phyloP scores from a whole-genome alignment of 768 basidiomycete species.

The Calvatia gigantea region DNA sequence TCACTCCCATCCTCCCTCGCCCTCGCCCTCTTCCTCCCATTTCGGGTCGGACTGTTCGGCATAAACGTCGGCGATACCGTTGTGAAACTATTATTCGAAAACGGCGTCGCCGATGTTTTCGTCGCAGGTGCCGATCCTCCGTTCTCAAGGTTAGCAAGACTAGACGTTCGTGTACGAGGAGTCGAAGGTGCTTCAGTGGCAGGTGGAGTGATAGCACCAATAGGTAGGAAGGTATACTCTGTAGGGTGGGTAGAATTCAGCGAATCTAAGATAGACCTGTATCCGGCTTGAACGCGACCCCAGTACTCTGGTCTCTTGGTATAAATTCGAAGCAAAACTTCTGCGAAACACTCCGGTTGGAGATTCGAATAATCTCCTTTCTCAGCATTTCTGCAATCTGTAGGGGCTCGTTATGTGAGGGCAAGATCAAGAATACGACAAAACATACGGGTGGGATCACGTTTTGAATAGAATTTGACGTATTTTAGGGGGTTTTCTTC shows the following conservation, averaged over 20 bases:
- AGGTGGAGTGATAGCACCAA: slow-evolving; percentile 27
- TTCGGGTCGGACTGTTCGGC: slow-evolving; percentile 5
- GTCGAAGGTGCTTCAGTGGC: slow-evolving; percentile 35
- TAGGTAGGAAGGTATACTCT: background rate
- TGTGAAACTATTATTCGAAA: slow-evolving; percentile 43
- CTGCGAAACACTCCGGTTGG: slow-evolving; percentile 64
- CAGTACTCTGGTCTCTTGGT: slow-evolving; percentile 58
- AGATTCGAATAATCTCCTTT: slow-evolving; percentile 61
- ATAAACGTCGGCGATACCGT: slow-evolving; percentile 31
- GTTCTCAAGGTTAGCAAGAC: slow-evolving; percentile 23
- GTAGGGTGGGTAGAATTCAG: background rate
- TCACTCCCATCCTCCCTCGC: background rate
- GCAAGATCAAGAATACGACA: background rate
- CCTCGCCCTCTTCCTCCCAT: slow-evolving; percentile 3
- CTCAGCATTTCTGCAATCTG: slow-evolving; percentile 43
- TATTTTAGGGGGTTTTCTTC: slow-evolving; percentile 64
- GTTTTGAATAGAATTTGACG: slow-evolving; percentile 74
- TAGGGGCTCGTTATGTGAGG: background rate
- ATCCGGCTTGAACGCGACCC: slow-evolving; percentile 67
- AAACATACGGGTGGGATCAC: slow-evolving; percentile 49
- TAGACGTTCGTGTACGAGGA: slow-evolving; percentile 27
- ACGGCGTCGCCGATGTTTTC: slow-evolving; percentile 19
- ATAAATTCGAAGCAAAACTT: slow-evolving; percentile 66
- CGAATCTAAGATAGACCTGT: slow-evolving; percentile 37
- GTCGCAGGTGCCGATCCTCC: background rate